Evolutionary conservation across 2,329 filamentous ascomycete species (phyloP), one percentile per base, ranked within the genome.

Genomic region (Coniella lustricola): DNA sequence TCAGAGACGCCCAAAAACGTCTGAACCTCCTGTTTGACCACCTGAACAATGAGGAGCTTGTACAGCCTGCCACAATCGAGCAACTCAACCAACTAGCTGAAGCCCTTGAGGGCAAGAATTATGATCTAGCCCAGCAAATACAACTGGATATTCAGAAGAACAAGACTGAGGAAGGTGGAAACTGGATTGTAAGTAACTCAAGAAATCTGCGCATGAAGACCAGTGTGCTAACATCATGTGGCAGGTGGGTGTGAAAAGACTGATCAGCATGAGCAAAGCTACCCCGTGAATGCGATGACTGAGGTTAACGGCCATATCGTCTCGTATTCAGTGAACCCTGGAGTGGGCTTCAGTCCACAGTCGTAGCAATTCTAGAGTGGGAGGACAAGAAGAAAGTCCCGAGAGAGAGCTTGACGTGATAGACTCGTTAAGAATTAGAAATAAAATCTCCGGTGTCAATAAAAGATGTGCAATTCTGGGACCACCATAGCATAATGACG

Each of bases 1-100:
- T 98, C 17, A 87, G 89, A 59, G 93, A 97, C 64, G 93, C 90
- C 2, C 88, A 95, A 64, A 95, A 95, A 70, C 83, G 93, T 22
- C 76, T 98, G 51, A 87, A 87, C 59, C 83, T 96, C 43, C 73
- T 98, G n/a, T 97, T 96, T 64, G 91, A 98, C 62, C 90, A 96
- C 65, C 75, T 98, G 40, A 98, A 97, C 75, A 97, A 97, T 57
- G 86, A 90, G 61, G 90, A 97, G 61, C 73, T 96, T 35, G 74
- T 97, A 47, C 87, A 85, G 69, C 79, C 86, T 2, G 84, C 87
- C 60, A 96, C 86, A 1, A 78, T 90, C 43, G 74, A 79, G 52
- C 74, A 83, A 62, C 72, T 90, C 58, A 73, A 74, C 8, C 71
- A 81, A 58, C 69, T 90, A 25, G 77, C 86, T 8, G 70, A 79